Conservation (phyloP, 768 basidiomycete species). For the Pulveroboletus sp. region DNA sequence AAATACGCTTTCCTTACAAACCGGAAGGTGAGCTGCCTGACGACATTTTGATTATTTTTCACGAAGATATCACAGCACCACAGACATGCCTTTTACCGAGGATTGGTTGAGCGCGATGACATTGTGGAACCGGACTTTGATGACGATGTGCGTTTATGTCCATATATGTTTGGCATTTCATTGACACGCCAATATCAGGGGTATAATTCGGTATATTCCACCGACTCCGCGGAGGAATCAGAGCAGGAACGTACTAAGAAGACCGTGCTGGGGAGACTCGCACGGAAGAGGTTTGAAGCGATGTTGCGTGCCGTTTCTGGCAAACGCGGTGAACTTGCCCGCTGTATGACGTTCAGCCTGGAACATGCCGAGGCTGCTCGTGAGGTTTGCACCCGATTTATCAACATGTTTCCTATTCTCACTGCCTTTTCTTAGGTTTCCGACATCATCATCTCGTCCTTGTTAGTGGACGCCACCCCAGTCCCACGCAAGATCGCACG, state of each 20-base stretch:
- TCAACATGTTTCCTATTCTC: background rate
- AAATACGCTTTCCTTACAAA: conserved; percentile 78
- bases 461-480: conserved; percentile 87
- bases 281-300: conserved; percentile 82
- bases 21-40: conserved; percentile 44
- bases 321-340: conserved; percentile 84
- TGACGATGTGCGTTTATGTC: conserved; percentile 58
- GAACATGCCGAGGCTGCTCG: conserved; percentile 95
- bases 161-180: background rate
- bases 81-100: conserved; percentile 66
- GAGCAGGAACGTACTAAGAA: conserved; percentile 83
- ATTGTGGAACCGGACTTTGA: conserved; percentile 68
- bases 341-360: conserved; percentile 96
- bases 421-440: conserved; percentile 55
- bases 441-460: conserved; percentile 86
- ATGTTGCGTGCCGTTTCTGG: conserved; percentile 88
- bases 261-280: conserved; percentile 72
- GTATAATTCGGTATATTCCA: conserved; percentile 85
- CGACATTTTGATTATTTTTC: conserved; percentile 1
- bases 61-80: conserved; percentile 50
- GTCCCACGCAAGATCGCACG: conserved; percentile 98
- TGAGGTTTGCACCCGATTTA: conserved; percentile 53
- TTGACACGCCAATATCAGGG: conserved; percentile 47
- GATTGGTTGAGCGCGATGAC: conserved; percentile 59
- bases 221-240: conserved; percentile 92